Conservation (phyloP, 2,329 filamentous ascomycete species). For the Nemania bipapillata region DNA sequence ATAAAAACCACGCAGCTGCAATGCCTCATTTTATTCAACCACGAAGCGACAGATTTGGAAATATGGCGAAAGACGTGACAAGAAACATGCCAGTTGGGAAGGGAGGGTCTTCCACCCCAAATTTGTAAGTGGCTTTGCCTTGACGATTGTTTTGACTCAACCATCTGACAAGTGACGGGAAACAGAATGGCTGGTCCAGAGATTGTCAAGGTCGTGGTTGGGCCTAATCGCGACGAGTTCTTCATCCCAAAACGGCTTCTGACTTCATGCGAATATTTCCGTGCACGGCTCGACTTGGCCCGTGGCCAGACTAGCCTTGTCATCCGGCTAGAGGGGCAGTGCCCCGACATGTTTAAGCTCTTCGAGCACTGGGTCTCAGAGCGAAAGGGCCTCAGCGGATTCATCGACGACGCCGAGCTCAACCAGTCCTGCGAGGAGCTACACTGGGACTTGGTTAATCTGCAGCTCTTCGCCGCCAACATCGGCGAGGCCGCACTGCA, state of each 20-base stretch:
- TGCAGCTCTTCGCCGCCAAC: constrained; percentile 67
- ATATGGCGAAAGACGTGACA: constrained; percentile 41
- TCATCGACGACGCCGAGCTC: constrained; percentile 46
- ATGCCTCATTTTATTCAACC: constrained; percentile 17
- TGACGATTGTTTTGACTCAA: background rate
- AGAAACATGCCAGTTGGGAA: constrained; percentile 38
- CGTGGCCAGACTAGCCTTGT: constrained; percentile 40
- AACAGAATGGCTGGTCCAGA: constrained; percentile 42
- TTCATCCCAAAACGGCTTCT: constrained; percentile 49
- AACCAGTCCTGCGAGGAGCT: constrained; percentile 53
- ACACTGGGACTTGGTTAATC: constrained; percentile 66
- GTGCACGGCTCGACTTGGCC: constrained; percentile 43
- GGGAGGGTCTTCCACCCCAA: constrained; percentile 34
- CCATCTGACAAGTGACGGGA: constrained; percentile 12
- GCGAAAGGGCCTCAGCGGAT: constrained; percentile 44
- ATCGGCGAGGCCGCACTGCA: constrained; percentile 63
- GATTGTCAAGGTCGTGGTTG: constrained; percentile 50
- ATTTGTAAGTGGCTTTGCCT: constrained; percentile 39
- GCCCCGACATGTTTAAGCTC: constrained; percentile 51
- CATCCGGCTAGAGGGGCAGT: constrained; percentile 50
- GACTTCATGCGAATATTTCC: constrained; percentile 49
- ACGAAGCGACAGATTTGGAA: constrained; percentile 21
- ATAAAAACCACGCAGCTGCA: background rate
- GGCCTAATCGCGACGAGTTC: constrained; percentile 47
- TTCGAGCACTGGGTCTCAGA: constrained; percentile 52